These are phyloP conservation scores for Dothidotthia symphoricarpi DNA, from an alignment of 2,329 filamentous ascomycete species.

Conservation along the genomic window DNA sequence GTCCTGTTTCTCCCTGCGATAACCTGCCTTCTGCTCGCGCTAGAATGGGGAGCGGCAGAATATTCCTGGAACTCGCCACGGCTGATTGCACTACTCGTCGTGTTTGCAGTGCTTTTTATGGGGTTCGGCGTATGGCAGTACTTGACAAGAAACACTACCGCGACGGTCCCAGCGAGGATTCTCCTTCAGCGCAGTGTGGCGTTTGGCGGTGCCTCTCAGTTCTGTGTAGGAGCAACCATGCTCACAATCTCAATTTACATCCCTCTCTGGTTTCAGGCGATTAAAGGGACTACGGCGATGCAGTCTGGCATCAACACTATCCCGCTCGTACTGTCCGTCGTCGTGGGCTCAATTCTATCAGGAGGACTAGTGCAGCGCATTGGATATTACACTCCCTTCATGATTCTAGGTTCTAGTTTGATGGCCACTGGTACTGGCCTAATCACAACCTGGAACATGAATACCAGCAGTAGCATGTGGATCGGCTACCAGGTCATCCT, in stretches of 20 bases:
- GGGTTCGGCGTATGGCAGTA: slow-evolving; percentile 43
- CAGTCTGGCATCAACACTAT: slow-evolving; percentile 48
- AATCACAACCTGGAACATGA: slow-evolving; percentile 42
- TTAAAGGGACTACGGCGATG: slow-evolving; percentile 45
- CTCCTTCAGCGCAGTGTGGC: slow-evolving; percentile 44
- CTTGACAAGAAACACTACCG: slow-evolving; percentile 40
- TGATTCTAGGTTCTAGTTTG: slow-evolving; percentile 42
- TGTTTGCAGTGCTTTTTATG: slow-evolving; percentile 42
- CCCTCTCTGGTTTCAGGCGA: slow-evolving; percentile 49
- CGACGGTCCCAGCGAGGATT: slow-evolving; percentile 46
- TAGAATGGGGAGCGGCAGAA: slow-evolving; percentile 50
- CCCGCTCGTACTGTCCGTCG: slow-evolving; percentile 46
- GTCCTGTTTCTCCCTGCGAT: slow-evolving; percentile 45
- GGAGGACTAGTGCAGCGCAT: slow-evolving; percentile 42
- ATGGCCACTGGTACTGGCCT: slow-evolving; percentile 48
- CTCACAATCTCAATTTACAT: slow-evolving; percentile 44
- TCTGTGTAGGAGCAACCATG: slow-evolving; percentile 43
- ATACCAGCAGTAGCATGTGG: slow-evolving; percentile 34
- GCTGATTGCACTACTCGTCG: slow-evolving; percentile 45
- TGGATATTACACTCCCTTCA: slow-evolving; percentile 52
- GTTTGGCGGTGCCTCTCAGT: slow-evolving; percentile 42
- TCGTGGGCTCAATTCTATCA: slow-evolving; percentile 43
- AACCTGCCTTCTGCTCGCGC: slow-evolving; percentile 47
- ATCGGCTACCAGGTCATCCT: slow-evolving; percentile 33
- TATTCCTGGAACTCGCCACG: slow-evolving; percentile 44